Evolutionary conservation across 306 rosid species (phyloP).

Genomic region (Corylus americana): DNA sequence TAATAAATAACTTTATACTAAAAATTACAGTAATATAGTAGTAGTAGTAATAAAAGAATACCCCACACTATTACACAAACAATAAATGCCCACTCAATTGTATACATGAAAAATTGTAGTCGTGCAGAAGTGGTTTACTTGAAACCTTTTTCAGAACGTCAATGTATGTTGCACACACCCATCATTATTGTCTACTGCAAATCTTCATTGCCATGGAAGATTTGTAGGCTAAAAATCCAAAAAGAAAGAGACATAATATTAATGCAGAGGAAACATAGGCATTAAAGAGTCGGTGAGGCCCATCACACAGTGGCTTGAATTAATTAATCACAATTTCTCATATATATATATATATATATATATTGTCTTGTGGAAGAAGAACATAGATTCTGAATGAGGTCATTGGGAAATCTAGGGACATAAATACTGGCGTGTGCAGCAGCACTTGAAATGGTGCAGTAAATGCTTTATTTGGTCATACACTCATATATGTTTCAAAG

Average conservation of each 20-base stretch:
- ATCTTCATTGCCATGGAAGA: conserved; percentile 28
- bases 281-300: conserved; percentile 1
- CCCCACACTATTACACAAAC: too few species aligned
- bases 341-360: too few species aligned
- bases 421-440: conserved; percentile 58
- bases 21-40: too few species aligned
- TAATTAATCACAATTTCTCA: too few species aligned
- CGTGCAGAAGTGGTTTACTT: neutral
- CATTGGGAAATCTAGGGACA: conserved; percentile 53
- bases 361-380: conserved; percentile 48
- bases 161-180: conserved; percentile 39
- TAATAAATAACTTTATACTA: too few species aligned
- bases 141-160: conserved; percentile 34
- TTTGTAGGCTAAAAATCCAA: conserved; percentile 25
- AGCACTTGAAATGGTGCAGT: conserved; percentile 45
- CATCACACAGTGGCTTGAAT: too few species aligned
- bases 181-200: conserved; percentile 43
- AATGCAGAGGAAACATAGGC: neutral
- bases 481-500: conserved; percentile 37
- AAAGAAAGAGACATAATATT: conserved; percentile 4
- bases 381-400: conserved; percentile 64
- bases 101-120: too few species aligned
- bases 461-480: conserved; percentile 62
- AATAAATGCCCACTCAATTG: too few species aligned
- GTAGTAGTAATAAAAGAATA: too few species aligned